Conservation (phyloP, 768 basidiomycete genomes). For the Mycena galopus region DNA sequence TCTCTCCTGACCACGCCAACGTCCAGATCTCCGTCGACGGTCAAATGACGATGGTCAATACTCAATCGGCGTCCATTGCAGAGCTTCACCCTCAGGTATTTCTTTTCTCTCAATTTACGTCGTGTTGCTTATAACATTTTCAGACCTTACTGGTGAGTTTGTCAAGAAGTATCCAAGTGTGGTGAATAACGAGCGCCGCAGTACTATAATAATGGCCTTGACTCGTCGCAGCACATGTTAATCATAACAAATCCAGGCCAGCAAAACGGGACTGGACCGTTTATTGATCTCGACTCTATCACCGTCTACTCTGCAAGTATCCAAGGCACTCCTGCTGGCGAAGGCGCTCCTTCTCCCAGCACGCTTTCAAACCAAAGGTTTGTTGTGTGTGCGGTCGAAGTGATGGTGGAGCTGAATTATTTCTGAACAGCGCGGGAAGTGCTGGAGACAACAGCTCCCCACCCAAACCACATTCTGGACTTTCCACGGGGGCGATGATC, state of each 20-base stretch:
- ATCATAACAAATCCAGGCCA: conserved; percentile 50
- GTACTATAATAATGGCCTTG: conserved; percentile 59
- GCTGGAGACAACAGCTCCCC: neutral
- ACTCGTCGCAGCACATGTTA: conserved; percentile 54
- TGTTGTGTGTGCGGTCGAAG: neutral
- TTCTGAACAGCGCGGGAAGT: neutral
- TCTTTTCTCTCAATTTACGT: neutral
- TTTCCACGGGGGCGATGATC: conserved; percentile 23
- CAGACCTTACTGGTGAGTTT: conserved; percentile 51
- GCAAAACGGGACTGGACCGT: conserved; percentile 48
- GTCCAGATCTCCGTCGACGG: conserved; percentile 63
- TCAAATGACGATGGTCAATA: conserved; percentile 33
- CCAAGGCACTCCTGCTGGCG: neutral
- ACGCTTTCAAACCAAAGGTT: conserved; percentile 25
- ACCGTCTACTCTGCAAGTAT: conserved; percentile 48
- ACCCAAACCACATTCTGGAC: neutral
- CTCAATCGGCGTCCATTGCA: conserved; percentile 28
- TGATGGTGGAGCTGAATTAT: conserved; percentile 1
- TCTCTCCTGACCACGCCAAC: conserved; percentile 64
- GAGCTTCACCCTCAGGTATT: conserved; percentile 49
- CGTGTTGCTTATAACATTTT: neutral
- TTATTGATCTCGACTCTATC: conserved; percentile 61
- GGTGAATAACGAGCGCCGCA: conserved; percentile 33
- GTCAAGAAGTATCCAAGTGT: conserved; percentile 18
- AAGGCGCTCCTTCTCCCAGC: conserved; percentile 3